Percentiles rank a stretch among this genome's conserved stretches.
These are phyloP conservation scores for Sporothrix pseudoabietina DNA, from an alignment of 2,329 filamentous ascomycete species.

Conservation along the genomic window DNA sequence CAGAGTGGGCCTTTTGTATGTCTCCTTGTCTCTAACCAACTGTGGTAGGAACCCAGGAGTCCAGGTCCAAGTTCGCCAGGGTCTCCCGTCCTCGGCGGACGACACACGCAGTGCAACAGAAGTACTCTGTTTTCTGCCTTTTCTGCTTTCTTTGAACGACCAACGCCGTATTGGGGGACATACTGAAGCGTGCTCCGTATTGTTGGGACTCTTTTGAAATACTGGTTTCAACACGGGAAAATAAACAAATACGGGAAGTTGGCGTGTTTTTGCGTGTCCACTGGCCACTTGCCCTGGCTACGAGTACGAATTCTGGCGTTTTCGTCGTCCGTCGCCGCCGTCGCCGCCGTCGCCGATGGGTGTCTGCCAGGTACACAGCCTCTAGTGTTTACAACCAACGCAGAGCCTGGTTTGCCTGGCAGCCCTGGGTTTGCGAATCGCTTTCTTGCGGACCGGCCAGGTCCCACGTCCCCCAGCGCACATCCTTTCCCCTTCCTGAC, in stretches of 20 bases:
- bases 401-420: background rate
- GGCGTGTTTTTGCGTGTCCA: background rate
- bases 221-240: constrained; percentile 10
- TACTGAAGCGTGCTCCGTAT: background rate
- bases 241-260: background rate
- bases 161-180: background rate
- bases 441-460: background rate
- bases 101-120: background rate
- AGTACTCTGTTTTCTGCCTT: background rate
- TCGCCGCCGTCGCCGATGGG: background rate
- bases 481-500: background rate
- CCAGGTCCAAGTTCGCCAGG: background rate
- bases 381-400: background rate
- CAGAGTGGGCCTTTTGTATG: constrained; percentile 12
- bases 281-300: background rate
- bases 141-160: background rate
- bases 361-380: background rate
- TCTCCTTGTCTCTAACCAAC: background rate
- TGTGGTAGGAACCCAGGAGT: too few relatives aligned
- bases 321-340: background rate
- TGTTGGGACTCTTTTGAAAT: background rate
- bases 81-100: background rate
- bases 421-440: background rate
- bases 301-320: constrained; percentile 2
- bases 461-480: background rate